Base-by-base conservation (phyloP, 2,329 filamentous ascomycete genomes). In the Ophiocordyceps camponoti-rufipedis region DNA sequence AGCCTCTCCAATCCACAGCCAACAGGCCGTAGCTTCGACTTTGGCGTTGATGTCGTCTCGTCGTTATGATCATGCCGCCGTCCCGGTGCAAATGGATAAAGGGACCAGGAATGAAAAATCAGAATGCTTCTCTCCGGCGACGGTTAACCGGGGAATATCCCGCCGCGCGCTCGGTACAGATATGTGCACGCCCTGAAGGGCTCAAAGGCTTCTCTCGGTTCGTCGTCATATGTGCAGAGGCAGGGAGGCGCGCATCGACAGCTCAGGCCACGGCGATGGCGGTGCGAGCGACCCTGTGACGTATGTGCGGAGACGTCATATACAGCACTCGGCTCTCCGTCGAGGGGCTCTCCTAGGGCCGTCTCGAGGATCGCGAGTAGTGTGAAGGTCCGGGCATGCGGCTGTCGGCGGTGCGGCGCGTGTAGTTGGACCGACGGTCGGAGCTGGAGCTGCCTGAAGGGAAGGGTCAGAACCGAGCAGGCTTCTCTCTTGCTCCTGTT, bases 361-460 rank as follows among this genome's bases (percentile, higher is more conserved):
- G 48, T 46, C 48, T 48, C 44, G 50, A 46, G 13, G 53, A 52
- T 44, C 55, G 55, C 31, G 54, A 56, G 51, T 62, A 58, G 43
- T 59, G 52, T n/a, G 59, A 61, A n/a, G 33, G 33, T 49, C 54
- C 55, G 23, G 52, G 45, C 29, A 54, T 54, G 23, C 61, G 55
- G 45, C 56, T 61, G 35, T 56, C 55, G 45, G 58, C 53, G 28
- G 58, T 60, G 35, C 57, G 56, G 35, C 57, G 54, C 41, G 54
- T 61, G 32, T 54, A 56, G 44, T 59, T 54, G 28, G 60, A 69
- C 56, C 67, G 62, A 53, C 63, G 60, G 44, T 65, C 67, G 19
- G 66, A 67, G 55, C 67, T 70, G 44, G 60, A 58, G 53, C 68
- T 71, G 56, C 66, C 69, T 68, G 54, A n/a, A 38, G 16, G 33